A percentile compares a stretch with the other conserved stretches of the same genome.
phyloP scores from a whole-genome alignment of 2,329 filamentous ascomycete species.

The Fusarium sp. region DNA sequence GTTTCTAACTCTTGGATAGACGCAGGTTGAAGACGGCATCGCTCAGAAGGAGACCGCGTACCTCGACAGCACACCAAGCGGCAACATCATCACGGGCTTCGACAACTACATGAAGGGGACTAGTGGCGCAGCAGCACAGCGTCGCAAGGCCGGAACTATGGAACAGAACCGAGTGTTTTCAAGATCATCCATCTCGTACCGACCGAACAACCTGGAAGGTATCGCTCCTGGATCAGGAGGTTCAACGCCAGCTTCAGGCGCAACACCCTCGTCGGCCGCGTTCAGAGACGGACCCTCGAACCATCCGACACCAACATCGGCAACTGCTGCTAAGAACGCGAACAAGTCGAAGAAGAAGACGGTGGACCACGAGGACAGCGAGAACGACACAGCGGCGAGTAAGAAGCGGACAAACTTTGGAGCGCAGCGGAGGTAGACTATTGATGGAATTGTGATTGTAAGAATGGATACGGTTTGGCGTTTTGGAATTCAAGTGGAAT shows the following conservation, averaged over 20 bases:
- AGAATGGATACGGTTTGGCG: conserved; percentile 5
- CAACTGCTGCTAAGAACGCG: conserved; percentile 54
- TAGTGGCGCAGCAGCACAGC: conserved; percentile 66
- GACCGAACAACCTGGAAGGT: conserved; percentile 50
- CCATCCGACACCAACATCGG: conserved; percentile 64
- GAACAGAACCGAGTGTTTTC: conserved; percentile 80
- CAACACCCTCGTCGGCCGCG: conserved; percentile 60
- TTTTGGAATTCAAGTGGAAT: conserved; percentile 13
- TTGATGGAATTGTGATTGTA: not conserved
- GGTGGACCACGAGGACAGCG: conserved; percentile 62
- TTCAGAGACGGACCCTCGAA: conserved; percentile 61
- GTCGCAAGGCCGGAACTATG: conserved; percentile 69
- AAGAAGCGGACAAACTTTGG: conserved; percentile 68
- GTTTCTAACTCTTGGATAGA: conserved; percentile 42
- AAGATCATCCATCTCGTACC: conserved; percentile 68
- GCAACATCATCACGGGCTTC: conserved; percentile 97
- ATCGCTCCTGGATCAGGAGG: conserved; percentile 50
- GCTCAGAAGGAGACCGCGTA: conserved; percentile 84
- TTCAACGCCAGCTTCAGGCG: conserved; percentile 47
- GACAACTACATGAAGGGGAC: conserved; percentile 97
- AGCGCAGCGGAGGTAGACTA: conserved; percentile 57
- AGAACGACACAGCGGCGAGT: conserved; percentile 61
- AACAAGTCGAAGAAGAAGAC: conserved; percentile 63
- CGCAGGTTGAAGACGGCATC: conserved; percentile 76
- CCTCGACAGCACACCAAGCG: conserved; percentile 84